A percentile compares a stretch with the other conserved stretches of the same genome.
phyloP scores from a whole-genome alignment of 2,329 filamentous ascomycete genomes.

The Colletotrichum tropicale region DNA sequence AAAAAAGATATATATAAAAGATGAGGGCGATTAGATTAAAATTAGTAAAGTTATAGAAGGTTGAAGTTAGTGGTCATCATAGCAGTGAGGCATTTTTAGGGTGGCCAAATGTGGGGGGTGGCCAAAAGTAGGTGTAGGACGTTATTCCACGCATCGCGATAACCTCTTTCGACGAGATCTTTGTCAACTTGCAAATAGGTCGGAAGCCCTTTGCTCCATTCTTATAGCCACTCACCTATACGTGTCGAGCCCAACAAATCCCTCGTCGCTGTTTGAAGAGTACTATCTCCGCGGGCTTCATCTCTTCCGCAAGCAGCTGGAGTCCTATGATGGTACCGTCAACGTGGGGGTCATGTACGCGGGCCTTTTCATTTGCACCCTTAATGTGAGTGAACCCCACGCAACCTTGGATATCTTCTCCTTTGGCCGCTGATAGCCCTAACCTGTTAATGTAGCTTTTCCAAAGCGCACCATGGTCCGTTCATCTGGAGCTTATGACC shows the following conservation, averaged over 20 bases:
- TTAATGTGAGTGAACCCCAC: background rate
- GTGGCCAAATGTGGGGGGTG: too few relatives aligned
- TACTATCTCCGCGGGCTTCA: background rate
- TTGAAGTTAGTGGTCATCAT: too few relatives aligned
- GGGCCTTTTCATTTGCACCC: background rate
- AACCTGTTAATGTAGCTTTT: background rate
- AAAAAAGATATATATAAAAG: too few relatives aligned
- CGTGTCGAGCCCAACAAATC: background rate
- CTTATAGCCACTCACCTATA: background rate
- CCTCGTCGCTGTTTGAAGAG: background rate
- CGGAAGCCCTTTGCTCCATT: background rate
- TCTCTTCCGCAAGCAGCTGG: background rate
- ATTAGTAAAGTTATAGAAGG: too few relatives aligned
- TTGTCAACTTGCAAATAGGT: background rate
- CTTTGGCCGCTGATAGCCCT: fast-evolving
- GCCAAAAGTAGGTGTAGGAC: too few relatives aligned
- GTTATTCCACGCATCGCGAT: background rate
- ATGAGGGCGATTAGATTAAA: too few relatives aligned
- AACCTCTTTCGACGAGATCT: background rate
- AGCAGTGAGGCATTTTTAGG: too few relatives aligned
- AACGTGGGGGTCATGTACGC: background rate
- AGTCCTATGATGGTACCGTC: background rate
- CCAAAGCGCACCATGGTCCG: background rate
- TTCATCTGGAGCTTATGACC: background rate
- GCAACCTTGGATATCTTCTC: fast-evolving